phyloP scores from a whole-genome alignment of 2,329 filamentous ascomycete genomes.

The Rhynchosporium graminicola region DNA sequence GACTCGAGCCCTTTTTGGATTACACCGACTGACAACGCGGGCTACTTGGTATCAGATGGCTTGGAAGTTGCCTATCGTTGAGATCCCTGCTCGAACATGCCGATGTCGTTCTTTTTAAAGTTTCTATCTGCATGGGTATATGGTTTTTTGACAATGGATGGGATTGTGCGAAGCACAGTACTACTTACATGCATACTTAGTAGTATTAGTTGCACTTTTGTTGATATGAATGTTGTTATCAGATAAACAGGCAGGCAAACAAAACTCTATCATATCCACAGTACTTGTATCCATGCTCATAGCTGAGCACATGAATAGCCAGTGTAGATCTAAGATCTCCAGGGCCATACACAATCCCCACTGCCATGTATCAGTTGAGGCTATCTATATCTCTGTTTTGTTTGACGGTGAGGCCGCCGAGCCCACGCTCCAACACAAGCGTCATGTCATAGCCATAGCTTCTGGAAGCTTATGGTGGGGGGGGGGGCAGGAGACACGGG shows the following conservation, averaged over 20 bases:
- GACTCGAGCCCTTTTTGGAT: not conserved
- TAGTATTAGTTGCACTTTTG: not conserved
- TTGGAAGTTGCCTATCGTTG: not conserved
- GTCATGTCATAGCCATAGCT: conserved; percentile 18
- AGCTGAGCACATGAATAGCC: too few relatives aligned
- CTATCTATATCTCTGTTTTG: conserved; percentile 16
- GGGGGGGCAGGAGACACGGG: not conserved
- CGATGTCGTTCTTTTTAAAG: conserved; percentile 2
- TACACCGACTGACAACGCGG: not conserved
- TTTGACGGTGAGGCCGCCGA: conserved; percentile 9
- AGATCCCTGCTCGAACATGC: not conserved
- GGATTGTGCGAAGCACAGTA: too few relatives aligned
- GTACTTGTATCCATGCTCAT: too few relatives aligned
- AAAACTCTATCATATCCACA: too few relatives aligned
- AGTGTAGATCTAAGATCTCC: not conserved
- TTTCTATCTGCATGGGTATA: too few relatives aligned
- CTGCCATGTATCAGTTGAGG: conserved; percentile 8
- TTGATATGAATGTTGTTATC: not conserved
- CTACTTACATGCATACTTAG: not conserved
- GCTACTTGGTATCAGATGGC: not conserved
- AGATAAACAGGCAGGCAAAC: too few relatives aligned
- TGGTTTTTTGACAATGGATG: too few relatives aligned
- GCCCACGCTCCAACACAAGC: conserved; percentile 12
- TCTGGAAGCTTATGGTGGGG: conserved; percentile 26
- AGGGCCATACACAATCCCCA: conserved; percentile 3